Evolutionary conservation across 169 alveolate genomes (phyloP).

Genomic region (Babesia gibsoni): DNA sequence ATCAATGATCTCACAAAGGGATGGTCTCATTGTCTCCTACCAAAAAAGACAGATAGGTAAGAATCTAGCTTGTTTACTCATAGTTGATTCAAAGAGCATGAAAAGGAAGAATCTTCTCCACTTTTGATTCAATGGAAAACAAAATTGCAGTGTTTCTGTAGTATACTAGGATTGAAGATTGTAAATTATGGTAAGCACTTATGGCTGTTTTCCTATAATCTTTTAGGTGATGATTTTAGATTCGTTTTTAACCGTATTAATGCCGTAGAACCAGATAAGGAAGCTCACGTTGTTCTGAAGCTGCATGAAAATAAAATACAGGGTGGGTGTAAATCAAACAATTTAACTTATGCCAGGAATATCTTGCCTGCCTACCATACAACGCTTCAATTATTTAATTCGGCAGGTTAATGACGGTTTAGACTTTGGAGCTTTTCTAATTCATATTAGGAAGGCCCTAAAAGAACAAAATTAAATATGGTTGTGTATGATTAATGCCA

Average conservation of each 20-base stretch:
- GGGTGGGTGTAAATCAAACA: neutral
- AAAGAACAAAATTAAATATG: too few relatives aligned
- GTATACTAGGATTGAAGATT: neutral
- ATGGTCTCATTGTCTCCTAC: neutral
- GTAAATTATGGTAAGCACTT: neutral
- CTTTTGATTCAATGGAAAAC: neutral
- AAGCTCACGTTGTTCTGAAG: neutral
- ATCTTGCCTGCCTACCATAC: constrained; percentile 26
- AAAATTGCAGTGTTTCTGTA: neutral
- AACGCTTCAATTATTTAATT: constrained; percentile 4
- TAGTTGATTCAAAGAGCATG: neutral
- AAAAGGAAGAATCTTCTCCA: neutral
- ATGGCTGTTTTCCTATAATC: neutral
- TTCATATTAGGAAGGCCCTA: constrained; percentile 28
- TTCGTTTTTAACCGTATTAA: neutral
- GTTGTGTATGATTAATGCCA: too few relatives aligned
- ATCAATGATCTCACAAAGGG: neutral
- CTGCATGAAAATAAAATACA: neutral
- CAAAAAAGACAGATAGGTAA: neutral
- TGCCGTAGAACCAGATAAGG: neutral
- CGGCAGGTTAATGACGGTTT: constrained; percentile 35
- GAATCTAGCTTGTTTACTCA: neutral
- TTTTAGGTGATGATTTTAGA: neutral
- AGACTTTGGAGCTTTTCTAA: constrained; percentile 37
- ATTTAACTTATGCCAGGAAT: constrained; percentile 7